Conservation (phyloP, 176 grass and related monocot genomes). For the Musa acuminata region DNA sequence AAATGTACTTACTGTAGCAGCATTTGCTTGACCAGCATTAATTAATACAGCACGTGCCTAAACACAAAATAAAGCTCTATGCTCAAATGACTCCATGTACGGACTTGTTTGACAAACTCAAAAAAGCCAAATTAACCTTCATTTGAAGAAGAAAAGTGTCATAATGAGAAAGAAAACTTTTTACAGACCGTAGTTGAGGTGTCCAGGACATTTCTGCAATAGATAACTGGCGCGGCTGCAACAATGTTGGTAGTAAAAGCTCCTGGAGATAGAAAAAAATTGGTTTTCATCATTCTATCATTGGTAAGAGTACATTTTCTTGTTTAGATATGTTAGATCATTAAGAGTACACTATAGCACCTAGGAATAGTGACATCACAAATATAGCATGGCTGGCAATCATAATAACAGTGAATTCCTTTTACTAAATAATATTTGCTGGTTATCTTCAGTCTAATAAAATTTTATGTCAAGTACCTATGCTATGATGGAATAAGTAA, state of each 20-base stretch:
- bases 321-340: neutral
- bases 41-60: conserved; percentile 82
- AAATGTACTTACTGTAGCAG: conserved; percentile 78
- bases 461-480: neutral
- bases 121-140: neutral
- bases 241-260: conserved; percentile 88
- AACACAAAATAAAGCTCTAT: neutral
- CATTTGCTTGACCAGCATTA: conserved; percentile 98
- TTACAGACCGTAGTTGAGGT: conserved; percentile 47
- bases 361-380: neutral
- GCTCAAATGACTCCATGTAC: neutral
- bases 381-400: neutral
- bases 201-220: conserved; percentile 59
- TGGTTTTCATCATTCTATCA: neutral
- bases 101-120: neutral
- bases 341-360: neutral
- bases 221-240: conserved; percentile 81
- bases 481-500: neutral
- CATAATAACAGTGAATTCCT: neutral
- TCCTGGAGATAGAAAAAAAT: conserved; percentile 32
- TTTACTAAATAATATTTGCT: neutral
- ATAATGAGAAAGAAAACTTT: neutral
- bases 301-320: neutral
- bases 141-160: neutral
- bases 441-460: neutral